Evolutionary conservation across 352 stramenopile genomes (phyloP).

Genomic region (Phytophthora ohioensis): DNA sequence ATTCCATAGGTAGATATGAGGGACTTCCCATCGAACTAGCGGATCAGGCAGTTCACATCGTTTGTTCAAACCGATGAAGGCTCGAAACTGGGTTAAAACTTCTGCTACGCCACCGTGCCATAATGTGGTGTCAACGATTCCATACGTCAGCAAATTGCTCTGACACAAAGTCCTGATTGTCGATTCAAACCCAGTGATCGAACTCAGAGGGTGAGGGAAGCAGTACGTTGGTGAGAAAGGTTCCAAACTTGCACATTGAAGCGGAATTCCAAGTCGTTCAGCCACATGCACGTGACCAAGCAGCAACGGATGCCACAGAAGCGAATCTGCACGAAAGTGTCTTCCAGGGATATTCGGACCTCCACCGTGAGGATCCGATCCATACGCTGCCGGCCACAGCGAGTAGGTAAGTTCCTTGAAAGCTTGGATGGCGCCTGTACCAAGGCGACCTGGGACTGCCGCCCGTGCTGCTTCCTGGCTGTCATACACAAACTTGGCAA

Average conservation of each 20-base stretch:
- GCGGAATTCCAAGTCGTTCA: constrained; percentile 54
- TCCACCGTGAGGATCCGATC: constrained; percentile 47
- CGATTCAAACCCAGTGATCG: constrained; percentile 21
- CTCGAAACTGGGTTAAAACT: constrained; percentile 53
- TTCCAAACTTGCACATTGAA: constrained; percentile 54
- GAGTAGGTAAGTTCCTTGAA: constrained; percentile 59
- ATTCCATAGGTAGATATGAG: constrained; percentile 63
- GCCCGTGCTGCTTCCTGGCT: constrained; percentile 24
- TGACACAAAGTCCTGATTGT: constrained; percentile 43
- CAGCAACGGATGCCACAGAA: constrained; percentile 53
- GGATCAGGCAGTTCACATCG: constrained; percentile 35
- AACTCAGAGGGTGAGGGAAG: constrained; percentile 55
- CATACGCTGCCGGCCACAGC: constrained; percentile 48
- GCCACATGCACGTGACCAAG: constrained; percentile 61
- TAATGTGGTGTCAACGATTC: constrained; percentile 33
- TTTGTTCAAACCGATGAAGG: constrained; percentile 46
- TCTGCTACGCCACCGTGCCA: constrained; percentile 47
- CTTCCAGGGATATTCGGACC: constrained; percentile 35
- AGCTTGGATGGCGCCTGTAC: constrained; percentile 30
- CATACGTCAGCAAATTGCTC: constrained; percentile 50
- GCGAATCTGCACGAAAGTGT: constrained; percentile 53
- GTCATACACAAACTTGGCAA: constrained; percentile 32
- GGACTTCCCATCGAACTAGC: constrained; percentile 49
- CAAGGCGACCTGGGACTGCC: constrained; percentile 26
- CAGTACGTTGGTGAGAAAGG: constrained; percentile 50